These are phyloP conservation scores for Pichia inconspicua DNA, from an alignment of 1,139 yeast genomes.

Conservation along the genomic window DNA sequence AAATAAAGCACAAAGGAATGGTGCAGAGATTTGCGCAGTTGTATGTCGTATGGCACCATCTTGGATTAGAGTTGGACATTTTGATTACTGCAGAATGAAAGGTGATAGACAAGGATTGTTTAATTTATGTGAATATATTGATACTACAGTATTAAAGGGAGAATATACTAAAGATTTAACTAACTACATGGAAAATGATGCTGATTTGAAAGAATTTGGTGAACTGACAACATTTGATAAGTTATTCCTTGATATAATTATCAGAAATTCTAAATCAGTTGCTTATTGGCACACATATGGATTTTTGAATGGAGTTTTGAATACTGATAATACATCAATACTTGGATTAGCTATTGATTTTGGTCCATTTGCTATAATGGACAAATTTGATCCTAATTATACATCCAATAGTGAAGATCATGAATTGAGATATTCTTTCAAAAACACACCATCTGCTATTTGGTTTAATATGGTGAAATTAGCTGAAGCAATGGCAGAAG, in stretches of 20 bases:
- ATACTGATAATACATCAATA: constrained; percentile 88
- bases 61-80: constrained; percentile 88
- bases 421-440: constrained; percentile 62
- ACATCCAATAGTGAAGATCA: constrained; percentile 91
- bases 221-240: constrained; percentile 59
- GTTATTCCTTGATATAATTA: constrained; percentile 62
- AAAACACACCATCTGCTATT: constrained; percentile 74
- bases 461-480: constrained; percentile 91
- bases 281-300: constrained; percentile 92
- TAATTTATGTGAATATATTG: constrained; percentile 62
- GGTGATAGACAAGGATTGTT: constrained; percentile 60
- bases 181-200: constrained; percentile 12
- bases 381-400: constrained; percentile 69
- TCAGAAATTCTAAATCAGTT: constrained; percentile 66
- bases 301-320: constrained; percentile 85
- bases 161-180: constrained; percentile 29
- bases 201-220: constrained; percentile 9
- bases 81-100: constrained; percentile 73
- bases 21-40: constrained; percentile 76
- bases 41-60: constrained; percentile 77
- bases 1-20: constrained; percentile 65
- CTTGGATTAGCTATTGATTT: constrained; percentile 84
- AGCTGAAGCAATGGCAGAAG: constrained; percentile 77
- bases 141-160: constrained; percentile 51
- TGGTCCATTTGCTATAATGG: constrained; percentile 87